Evolutionary conservation across 176 grass and related monocot species (phyloP).

Genomic region (Triticum urartu): DNA sequence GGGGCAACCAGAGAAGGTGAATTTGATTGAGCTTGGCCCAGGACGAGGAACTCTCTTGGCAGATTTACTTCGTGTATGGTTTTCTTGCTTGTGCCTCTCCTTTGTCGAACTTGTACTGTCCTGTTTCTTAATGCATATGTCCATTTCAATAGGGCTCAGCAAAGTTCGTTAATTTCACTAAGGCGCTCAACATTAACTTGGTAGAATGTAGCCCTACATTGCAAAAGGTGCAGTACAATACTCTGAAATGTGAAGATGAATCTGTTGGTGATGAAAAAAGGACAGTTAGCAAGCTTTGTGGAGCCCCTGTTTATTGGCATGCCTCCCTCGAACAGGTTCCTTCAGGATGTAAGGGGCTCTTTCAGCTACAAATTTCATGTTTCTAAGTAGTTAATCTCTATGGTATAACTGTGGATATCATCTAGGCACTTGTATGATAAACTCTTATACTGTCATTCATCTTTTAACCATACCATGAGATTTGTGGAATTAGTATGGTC

Average conservation of each 20-base stretch:
- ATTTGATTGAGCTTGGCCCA: constrained; percentile 92
- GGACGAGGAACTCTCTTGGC: constrained; percentile 85
- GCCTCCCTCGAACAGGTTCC: constrained; percentile 86
- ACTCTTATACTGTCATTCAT: background rate
- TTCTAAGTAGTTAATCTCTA: constrained; percentile 22
- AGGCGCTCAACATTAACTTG: constrained; percentile 80
- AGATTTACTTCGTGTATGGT: constrained; percentile 78
- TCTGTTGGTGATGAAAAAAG: constrained; percentile 46
- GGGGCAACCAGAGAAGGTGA: constrained; percentile 72
- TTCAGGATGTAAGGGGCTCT: constrained; percentile 73
- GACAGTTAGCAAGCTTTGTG: constrained; percentile 66
- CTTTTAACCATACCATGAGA: background rate
- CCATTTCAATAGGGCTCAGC: constrained; percentile 65
- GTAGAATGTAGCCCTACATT: constrained; percentile 86
- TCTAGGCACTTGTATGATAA: background rate
- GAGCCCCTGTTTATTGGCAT: constrained; percentile 69
- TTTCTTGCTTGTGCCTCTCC: background rate
- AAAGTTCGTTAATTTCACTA: constrained; percentile 75
- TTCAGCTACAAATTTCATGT: constrained; percentile 10
- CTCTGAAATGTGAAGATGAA: constrained; percentile 73
- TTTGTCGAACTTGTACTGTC: background rate
- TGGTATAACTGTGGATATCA: background rate
- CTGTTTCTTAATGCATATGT: constrained; percentile 15
- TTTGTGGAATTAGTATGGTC: background rate
- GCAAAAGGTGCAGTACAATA: constrained; percentile 76